A percentile compares a stretch with the other conserved stretches of the same genome.
phyloP scores from a whole-genome alignment of 768 basidiomycete genomes.

The Termitomyces sp. region DNA sequence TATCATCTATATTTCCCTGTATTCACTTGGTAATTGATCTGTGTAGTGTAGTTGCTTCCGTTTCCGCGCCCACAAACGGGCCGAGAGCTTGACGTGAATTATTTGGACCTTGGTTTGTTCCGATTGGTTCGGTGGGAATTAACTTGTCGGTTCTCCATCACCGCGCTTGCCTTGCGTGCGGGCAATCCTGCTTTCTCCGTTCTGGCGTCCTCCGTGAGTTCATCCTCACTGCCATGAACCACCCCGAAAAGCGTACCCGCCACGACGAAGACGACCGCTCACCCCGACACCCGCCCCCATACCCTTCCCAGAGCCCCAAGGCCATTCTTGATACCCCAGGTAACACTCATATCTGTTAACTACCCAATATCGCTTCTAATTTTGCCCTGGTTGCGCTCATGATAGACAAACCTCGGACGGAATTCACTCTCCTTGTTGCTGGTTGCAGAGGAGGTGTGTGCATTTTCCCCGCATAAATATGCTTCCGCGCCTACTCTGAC shows the following conservation, averaged over 20 bases:
- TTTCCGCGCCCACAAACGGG: constrained; percentile 10
- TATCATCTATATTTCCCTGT: constrained; percentile 20
- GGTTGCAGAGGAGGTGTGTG: constrained; percentile 67
- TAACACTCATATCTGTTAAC: constrained; percentile 21
- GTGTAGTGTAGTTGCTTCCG: constrained; percentile 14
- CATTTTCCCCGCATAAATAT: constrained; percentile 11
- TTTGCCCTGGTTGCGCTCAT: constrained; percentile 11
- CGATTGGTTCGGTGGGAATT: constrained; percentile 67
- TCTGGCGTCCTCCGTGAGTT: constrained; percentile 44
- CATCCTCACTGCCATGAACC: constrained; percentile 49
- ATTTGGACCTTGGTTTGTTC: constrained; percentile 42
- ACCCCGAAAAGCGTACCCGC: constrained; percentile 46
- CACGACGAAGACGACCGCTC: constrained; percentile 38
- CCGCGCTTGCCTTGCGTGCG: constrained; percentile 65
- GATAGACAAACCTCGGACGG: constrained; percentile 33
- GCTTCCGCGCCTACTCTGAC: constrained; percentile 18
- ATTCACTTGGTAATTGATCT: constrained; percentile 14
- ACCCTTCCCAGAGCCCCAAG: constrained; percentile 19
- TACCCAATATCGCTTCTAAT: constrained; percentile 17
- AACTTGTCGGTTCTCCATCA: constrained; percentile 45
- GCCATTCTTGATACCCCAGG: constrained; percentile 33
- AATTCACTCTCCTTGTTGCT: constrained; percentile 74
- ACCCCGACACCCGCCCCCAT: constrained; percentile 16
- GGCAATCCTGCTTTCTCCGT: constrained; percentile 55
- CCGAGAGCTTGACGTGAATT: constrained; percentile 17